Percentiles rank a stretch among this genome's conserved stretches.
Conservation (phyloP, 495 filamentous ascomycete species). For the Penicillium bovifimosum region DNA sequence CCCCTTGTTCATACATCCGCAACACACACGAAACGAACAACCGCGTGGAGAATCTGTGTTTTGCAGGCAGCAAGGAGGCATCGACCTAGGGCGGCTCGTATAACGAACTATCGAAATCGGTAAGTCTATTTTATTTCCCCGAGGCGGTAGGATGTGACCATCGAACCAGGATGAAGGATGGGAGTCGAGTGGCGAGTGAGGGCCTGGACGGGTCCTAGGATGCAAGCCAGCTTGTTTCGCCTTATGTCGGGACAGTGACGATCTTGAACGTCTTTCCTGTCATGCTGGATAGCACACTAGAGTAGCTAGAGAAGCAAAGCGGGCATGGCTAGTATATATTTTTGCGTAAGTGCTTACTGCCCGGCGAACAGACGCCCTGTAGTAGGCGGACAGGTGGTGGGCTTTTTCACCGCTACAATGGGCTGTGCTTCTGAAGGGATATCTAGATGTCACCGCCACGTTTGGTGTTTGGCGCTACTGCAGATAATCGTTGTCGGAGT, state of each 20-base stretch:
- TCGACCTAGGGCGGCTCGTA: neutral
- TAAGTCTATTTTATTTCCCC: neutral
- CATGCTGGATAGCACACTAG: neutral
- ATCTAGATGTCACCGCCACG: conserved; percentile 28
- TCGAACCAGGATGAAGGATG: conserved; percentile 5
- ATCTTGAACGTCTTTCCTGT: neutral
- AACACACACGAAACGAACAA: neutral
- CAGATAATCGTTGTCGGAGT: conserved; percentile 12
- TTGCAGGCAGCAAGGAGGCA: conserved; percentile 8
- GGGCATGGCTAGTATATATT: neutral
- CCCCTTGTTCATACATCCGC: neutral
- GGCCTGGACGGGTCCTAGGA: neutral
- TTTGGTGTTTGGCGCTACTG: conserved; percentile 22
- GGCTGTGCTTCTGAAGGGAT: neutral
- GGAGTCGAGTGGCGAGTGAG: neutral
- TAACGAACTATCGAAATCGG: conserved; percentile 2
- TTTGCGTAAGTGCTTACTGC: neutral
- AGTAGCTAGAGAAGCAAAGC: neutral
- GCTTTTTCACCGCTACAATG: conserved; percentile 25
- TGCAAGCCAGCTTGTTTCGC: neutral
- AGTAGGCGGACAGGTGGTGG: neutral
- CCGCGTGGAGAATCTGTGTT: conserved; percentile 10
- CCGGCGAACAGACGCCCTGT: neutral
- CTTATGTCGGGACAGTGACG: neutral
- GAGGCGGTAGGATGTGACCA: neutral